These are phyloP conservation scores for Coniochaeta prunicola DNA, from an alignment of 2,329 filamentous ascomycete species.

Conservation along the genomic window DNA sequence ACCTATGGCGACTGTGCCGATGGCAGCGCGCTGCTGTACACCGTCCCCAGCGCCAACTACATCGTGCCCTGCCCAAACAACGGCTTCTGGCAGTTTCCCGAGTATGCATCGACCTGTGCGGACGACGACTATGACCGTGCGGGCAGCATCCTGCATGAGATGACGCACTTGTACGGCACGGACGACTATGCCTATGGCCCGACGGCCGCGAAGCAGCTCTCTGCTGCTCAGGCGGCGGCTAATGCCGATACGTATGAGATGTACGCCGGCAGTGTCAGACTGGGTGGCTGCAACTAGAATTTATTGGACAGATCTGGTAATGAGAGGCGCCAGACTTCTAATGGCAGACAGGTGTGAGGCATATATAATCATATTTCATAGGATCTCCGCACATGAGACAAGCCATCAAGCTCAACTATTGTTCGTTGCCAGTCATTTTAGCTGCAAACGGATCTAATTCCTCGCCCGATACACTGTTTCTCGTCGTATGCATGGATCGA, in stretches of 20 bases:
- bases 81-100: slow-evolving; percentile 9
- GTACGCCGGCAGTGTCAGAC: slow-evolving; percentile 9
- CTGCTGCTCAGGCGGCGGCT: slow-evolving; percentile 6
- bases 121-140: slow-evolving; percentile 10
- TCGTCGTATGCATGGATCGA: too few species aligned
- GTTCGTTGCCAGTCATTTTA: too few species aligned
- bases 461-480: too few species aligned
- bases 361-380: too few species aligned
- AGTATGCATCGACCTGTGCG: slow-evolving; percentile 8
- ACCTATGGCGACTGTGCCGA: slow-evolving; percentile 9
- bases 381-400: too few species aligned
- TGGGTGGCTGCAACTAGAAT: slow-evolving; percentile 7
- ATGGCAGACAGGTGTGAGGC: too few species aligned
- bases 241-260: slow-evolving; percentile 11
- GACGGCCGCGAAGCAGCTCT: slow-evolving; percentile 6
- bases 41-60: slow-evolving; percentile 6
- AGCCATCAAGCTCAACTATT: too few species aligned
- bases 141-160: slow-evolving; percentile 11
- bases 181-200: slow-evolving; percentile 7
- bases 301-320: background rate
- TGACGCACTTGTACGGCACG: slow-evolving; percentile 9
- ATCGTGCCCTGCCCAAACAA: slow-evolving; percentile 11
- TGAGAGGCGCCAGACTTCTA: background rate
- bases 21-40: slow-evolving; percentile 9
- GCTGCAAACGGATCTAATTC: too few species aligned